Percentiles rank a stretch among this genome's conserved stretches.
Evolutionary conservation across 768 basidiomycete genomes (phyloP).

Genomic region (Mycena belliarum): DNA sequence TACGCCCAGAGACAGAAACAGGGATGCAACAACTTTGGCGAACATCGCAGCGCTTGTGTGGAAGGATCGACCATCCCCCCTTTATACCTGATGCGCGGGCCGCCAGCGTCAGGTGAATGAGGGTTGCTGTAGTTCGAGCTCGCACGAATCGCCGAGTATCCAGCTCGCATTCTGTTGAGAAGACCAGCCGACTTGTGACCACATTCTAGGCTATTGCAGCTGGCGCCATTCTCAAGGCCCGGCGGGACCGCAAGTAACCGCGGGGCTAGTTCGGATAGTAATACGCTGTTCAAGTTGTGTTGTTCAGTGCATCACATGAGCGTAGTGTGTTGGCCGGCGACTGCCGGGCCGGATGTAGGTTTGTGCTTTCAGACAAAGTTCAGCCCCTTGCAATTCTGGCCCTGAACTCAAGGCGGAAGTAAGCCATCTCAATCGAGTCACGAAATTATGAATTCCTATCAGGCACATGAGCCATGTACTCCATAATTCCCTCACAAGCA

Average conservation of each 20-base stretch:
- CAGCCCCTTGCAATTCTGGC: no score
- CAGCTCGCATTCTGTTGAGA: background rate
- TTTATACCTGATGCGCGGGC: conserved; percentile 9
- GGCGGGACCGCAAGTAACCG: background rate
- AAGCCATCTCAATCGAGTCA: no score
- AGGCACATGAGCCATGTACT: no score
- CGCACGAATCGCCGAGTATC: conserved; percentile 3
- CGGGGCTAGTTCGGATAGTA: no score
- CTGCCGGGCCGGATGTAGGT: no score
- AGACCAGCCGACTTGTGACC: conserved; percentile 4
- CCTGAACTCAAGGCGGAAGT: no score
- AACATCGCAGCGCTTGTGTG: conserved; percentile 10
- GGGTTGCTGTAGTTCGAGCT: background rate
- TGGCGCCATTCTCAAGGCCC: background rate
- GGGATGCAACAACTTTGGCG: conserved; percentile 7
- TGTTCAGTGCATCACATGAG: no score
- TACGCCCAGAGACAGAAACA: conserved; percentile 18
- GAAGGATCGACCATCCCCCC: background rate
- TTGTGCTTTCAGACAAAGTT: no score
- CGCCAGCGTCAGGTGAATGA: conserved; percentile 8
- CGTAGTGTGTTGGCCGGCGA: no score
- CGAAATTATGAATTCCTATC: no score
- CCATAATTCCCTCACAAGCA: background rate
- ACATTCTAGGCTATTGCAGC: background rate
- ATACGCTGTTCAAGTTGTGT: no score